A percentile compares a stretch with the other conserved stretches of the same genome.
These are phyloP conservation scores for Melampsora larici-populina DNA, from an alignment of 1,284 basidiomycete genomes.

Conservation along the genomic window DNA sequence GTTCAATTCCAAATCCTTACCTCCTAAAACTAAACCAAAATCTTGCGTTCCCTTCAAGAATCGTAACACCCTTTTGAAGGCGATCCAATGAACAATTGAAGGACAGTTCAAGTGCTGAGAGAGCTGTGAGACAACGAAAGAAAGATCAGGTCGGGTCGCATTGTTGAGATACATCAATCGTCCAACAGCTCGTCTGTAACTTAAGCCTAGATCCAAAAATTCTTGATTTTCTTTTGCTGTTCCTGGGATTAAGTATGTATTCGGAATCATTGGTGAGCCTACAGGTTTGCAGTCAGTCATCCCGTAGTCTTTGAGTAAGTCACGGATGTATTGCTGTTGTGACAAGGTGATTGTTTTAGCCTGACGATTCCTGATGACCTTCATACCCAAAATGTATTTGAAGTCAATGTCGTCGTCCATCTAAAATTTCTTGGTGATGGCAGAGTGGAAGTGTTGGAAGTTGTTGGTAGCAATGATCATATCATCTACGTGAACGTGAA, in stretches of 20 bases:
- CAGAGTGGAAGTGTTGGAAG: too few species aligned
- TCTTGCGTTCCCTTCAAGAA: not conserved
- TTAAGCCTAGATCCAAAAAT: not conserved
- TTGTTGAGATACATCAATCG: too few species aligned
- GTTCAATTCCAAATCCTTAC: not conserved
- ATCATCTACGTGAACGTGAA: conserved; percentile 1
- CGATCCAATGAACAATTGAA: not conserved
- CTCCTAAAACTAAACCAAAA: not conserved
- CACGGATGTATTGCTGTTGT: not conserved
- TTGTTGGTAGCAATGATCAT: too few species aligned
- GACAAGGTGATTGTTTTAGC: not conserved
- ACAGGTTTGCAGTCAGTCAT: not conserved
- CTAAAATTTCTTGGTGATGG: too few species aligned
- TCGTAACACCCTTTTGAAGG: not conserved
- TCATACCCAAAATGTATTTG: too few species aligned
- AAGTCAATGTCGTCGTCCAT: too few species aligned
- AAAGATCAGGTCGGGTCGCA: too few species aligned
- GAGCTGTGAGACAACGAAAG: too few species aligned
- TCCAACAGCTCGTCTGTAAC: not conserved
- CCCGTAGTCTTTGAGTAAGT: not conserved
- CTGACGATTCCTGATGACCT: too few species aligned
- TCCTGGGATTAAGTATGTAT: not conserved
- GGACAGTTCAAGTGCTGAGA: too few species aligned
- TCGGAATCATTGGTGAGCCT: not conserved
- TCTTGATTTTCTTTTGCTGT: not conserved